Base-by-base conservation (phyloP, 495 filamentous ascomycete species). In the Hyaloscypha variabilis region DNA sequence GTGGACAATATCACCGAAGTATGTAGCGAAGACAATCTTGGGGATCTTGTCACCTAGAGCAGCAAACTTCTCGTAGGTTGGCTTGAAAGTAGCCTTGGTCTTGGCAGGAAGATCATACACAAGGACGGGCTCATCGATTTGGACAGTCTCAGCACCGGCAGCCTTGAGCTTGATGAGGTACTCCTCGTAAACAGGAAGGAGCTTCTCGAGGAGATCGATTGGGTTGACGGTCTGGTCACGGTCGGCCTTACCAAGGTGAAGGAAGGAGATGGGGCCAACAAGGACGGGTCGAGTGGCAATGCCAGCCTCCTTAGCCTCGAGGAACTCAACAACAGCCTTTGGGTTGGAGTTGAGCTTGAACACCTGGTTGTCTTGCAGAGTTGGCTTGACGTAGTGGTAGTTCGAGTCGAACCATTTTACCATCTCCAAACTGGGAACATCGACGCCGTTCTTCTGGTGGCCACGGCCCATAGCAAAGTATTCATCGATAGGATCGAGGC, bases 341-440 rank as follows among this genome's bases (percentile, higher is more conserved):
- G 95, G 93, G 79, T 91, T 86, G 64, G 85, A 76, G 67, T 83
- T 80, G 60, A 99, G 92, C 79, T 91, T 91, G 89, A 98, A 99
- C 68, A 84, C 87, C 87, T 99, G 95, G 84, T 90, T 89, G 81
- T 97, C 90, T 79, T 96, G 91, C 63, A 99, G 86, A 65, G 95
- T 97, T 64, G 95, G 95, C 87, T 97, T 97, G 80, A 98, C 95
- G 83, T 98, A 98, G 86, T 99, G 95, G 88, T 99, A 99, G 89
- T 99, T 99, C 70, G 92, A 96, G 85, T 99, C 95, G 78, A 99
- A 99, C 95, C 96, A 99, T 83, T 99, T 99, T 61, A 99, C 95
- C 95, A 99, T 99, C 85, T 99, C 95, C 77, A 98, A 83, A 73
- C 82, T 83, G 56, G 94, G 94, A 72, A 99, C 95, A 82, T 99